Conservation (phyloP, 2,329 filamentous ascomycete genomes). For the Epichloe scottii region DNA sequence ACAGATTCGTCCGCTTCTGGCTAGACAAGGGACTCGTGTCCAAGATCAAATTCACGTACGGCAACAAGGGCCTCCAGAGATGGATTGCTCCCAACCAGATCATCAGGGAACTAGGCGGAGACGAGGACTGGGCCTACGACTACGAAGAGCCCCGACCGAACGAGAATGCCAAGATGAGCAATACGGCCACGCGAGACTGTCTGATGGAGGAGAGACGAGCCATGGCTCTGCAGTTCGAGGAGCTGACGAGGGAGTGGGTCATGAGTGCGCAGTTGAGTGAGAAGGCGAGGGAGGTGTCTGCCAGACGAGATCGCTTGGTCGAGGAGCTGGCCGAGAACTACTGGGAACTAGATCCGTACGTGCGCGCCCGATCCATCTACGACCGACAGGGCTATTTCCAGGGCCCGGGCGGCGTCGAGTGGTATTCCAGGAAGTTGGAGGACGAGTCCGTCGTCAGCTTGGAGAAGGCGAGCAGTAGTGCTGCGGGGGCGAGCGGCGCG, state of each 20-base stretch:
- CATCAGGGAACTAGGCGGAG: slow-evolving; percentile 64
- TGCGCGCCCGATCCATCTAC: slow-evolving; percentile 63
- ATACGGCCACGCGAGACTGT: slow-evolving; percentile 43
- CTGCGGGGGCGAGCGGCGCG: background rate
- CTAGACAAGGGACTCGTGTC: slow-evolving; percentile 79
- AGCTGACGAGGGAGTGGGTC: slow-evolving; percentile 41
- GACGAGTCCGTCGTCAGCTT: slow-evolving; percentile 1
- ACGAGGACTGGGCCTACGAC: slow-evolving; percentile 64
- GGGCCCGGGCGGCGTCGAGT: slow-evolving; percentile 51
- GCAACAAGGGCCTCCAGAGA: slow-evolving; percentile 56
- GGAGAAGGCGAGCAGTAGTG: slow-evolving; percentile 1
- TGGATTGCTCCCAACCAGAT: slow-evolving; percentile 58
- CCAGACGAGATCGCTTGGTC: slow-evolving; percentile 45
- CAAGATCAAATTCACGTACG: slow-evolving; percentile 80
- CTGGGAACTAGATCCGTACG: slow-evolving; percentile 73
- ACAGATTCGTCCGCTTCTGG: slow-evolving; percentile 83
- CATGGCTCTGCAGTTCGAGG: slow-evolving; percentile 57
- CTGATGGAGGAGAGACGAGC: slow-evolving; percentile 47
- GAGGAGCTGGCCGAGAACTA: slow-evolving; percentile 56
- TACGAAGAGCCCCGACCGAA: slow-evolving; percentile 60
- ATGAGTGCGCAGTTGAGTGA: slow-evolving; percentile 20
- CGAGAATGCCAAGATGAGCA: slow-evolving; percentile 61
- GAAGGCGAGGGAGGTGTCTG: slow-evolving; percentile 31
- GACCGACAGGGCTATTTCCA: slow-evolving; percentile 62
- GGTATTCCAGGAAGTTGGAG: slow-evolving; percentile 33